phyloP scores from a whole-genome alignment of 805 yeast genomes.

The Candida glaebosa region DNA sequence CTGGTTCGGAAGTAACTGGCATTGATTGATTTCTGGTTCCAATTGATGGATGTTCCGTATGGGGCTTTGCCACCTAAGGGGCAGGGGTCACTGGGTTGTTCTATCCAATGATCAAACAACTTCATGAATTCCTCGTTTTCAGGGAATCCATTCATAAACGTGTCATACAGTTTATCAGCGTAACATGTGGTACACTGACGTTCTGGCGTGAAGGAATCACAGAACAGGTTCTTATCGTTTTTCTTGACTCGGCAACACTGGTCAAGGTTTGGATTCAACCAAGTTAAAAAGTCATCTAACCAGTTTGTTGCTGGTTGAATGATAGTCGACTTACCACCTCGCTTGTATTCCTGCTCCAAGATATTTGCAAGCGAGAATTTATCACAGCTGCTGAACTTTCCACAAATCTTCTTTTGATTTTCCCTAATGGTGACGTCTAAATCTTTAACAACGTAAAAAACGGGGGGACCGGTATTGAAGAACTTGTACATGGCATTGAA shows the following conservation, averaged over 20 bases:
- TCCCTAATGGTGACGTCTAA: conserved; percentile 57
- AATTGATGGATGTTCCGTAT: conserved; percentile 57
- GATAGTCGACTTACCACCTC: conserved; percentile 62
- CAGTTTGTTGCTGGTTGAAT: conserved; percentile 85
- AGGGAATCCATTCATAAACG: conserved; percentile 82
- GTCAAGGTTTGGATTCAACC: conserved; percentile 82
- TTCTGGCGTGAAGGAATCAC: conserved; percentile 63
- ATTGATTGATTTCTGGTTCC: conserved; percentile 38
- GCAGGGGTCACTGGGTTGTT: conserved; percentile 82
- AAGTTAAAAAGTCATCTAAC: conserved; percentile 86
- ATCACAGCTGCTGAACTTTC: conserved; percentile 81
- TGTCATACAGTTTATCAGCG: conserved; percentile 59
- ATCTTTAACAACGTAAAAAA: conserved; percentile 76
- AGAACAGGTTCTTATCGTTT: conserved; percentile 46
- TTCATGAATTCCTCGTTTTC: conserved; percentile 64
- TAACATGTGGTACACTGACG: conserved; percentile 75
- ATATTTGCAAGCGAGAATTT: conserved; percentile 75
- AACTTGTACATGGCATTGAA: conserved; percentile 71
- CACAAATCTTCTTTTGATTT: conserved; percentile 76
- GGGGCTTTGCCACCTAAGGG: conserved; percentile 97
- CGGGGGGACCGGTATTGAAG: conserved; percentile 87
- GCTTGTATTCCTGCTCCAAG: conserved; percentile 76
- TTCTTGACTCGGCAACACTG: conserved; percentile 79
- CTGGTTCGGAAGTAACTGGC: conserved; percentile 76
- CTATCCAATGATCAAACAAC: conserved; percentile 78